Percentiles rank a stretch among this genome's conserved stretches.
These are phyloP conservation scores for Gossypium anomalum DNA, from an alignment of 345 rosid species.

Conservation along the genomic window DNA sequence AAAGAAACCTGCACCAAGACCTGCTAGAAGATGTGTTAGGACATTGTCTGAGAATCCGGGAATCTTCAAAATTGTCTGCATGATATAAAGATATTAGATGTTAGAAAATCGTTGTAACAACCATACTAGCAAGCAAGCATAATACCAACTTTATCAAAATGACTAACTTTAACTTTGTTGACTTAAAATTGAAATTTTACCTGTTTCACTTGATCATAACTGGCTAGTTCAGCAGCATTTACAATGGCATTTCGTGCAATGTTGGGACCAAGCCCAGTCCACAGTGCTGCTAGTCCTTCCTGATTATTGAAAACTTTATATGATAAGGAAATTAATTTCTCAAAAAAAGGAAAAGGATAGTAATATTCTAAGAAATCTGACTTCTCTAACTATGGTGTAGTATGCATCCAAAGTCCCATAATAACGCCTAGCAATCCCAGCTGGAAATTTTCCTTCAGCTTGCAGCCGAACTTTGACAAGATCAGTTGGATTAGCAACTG, in stretches of 20 bases:
- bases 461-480: constrained; percentile 95
- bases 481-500: constrained; percentile 93
- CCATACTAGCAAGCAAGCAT: constrained; percentile 12
- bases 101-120: constrained; percentile 28
- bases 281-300: constrained; percentile 86
- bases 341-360: neutral
- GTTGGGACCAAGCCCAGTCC: constrained; percentile 98
- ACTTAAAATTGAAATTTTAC: constrained; percentile 18
- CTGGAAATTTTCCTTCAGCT: constrained; percentile 84
- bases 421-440: constrained; percentile 84
- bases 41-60: constrained; percentile 82
- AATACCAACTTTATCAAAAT: neutral
- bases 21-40: constrained; percentile 81
- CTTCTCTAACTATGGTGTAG: constrained; percentile 69
- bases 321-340: neutral
- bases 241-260: constrained; percentile 89
- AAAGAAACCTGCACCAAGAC: constrained; percentile 89
- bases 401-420: constrained; percentile 88
- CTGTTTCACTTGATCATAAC: constrained; percentile 94
- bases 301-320: constrained; percentile 15
- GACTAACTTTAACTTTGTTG: neutral
- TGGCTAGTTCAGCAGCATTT: constrained; percentile 98
- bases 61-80: constrained; percentile 95
- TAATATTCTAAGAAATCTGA: constrained; percentile 24
- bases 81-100: constrained; percentile 44